These are phyloP conservation scores for Apophysomyces variabilis DNA, from an alignment of 371 early-diverging fungal species.

Conservation along the genomic window DNA sequence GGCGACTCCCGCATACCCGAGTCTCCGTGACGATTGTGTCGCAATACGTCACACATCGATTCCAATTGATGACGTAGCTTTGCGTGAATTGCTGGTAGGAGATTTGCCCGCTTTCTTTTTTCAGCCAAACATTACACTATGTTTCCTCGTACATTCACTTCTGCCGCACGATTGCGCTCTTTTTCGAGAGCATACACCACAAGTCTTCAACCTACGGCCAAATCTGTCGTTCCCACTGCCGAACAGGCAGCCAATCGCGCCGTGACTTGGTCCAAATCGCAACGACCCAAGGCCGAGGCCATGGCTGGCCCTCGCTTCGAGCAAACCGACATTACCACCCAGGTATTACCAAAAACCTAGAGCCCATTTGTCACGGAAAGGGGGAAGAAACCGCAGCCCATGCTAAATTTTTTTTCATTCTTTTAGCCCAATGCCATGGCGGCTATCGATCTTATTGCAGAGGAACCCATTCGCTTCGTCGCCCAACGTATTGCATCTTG, in stretches of 20 bases:
- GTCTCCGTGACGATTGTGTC: no score
- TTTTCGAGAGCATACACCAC: conserved; percentile 34
- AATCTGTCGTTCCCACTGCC: conserved; percentile 34
- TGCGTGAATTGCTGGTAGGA: neutral
- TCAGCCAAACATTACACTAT: neutral
- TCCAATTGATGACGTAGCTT: no score
- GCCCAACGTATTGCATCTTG: conserved; percentile 79
- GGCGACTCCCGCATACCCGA: no score
- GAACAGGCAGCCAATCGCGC: conserved; percentile 81
- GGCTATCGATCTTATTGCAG: conserved; percentile 91
- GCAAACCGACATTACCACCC: conserved; percentile 81
- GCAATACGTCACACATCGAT: no score
- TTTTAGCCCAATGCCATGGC: conserved; percentile 87
- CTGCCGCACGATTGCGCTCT: neutral
- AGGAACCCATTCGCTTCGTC: conserved; percentile 83
- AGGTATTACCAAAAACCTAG: conserved; percentile 54
- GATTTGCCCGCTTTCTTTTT: neutral
- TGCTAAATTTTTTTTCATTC: no score
- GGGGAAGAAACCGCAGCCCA: no score
- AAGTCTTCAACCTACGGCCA: conserved; percentile 39
- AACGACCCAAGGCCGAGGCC: conserved; percentile 72
- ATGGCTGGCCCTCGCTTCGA: conserved; percentile 89
- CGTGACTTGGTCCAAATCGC: conserved; percentile 77
- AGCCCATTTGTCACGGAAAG: no score
- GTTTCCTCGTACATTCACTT: conserved; percentile 1